Evolutionary conservation across 2,329 filamentous ascomycete genomes (phyloP).

Genomic region (Sarocladium brachiariae): DNA sequence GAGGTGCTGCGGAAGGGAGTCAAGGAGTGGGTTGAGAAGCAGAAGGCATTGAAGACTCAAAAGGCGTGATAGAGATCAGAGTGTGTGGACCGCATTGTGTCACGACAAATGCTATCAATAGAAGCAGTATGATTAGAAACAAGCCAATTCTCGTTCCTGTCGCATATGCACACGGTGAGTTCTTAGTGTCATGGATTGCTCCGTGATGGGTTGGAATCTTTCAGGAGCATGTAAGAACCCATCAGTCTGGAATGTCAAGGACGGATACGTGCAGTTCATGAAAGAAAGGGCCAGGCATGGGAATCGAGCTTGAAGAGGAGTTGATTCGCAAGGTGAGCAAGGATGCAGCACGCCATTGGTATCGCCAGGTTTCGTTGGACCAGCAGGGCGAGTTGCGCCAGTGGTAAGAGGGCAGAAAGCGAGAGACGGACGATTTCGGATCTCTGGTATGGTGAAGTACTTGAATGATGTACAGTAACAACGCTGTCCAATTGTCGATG

Average conservation of each 20-base stretch:
- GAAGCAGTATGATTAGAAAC: too few species aligned
- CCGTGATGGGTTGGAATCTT: too few species aligned
- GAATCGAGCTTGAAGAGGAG: conserved; percentile 67
- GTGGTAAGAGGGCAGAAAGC: too few species aligned
- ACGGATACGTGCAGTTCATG: conserved; percentile 56
- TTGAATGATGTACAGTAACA: too few species aligned
- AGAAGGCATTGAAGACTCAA: conserved; percentile 16
- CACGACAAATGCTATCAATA: too few species aligned
- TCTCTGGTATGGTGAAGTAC: too few species aligned
- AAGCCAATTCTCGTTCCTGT: neutral
- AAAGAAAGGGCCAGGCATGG: conserved; percentile 45
- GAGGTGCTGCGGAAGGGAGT: conserved; percentile 29
- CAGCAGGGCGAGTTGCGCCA: conserved; percentile 60
- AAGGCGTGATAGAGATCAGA: too few species aligned
- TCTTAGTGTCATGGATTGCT: neutral
- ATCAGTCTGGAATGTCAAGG: conserved; percentile 58
- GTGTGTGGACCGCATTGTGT: too few species aligned
- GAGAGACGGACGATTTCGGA: too few species aligned
- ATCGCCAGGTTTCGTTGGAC: conserved; percentile 59
- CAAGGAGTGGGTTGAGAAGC: conserved; percentile 26
- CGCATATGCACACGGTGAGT: neutral
- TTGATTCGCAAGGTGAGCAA: conserved; percentile 52
- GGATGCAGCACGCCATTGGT: conserved; percentile 58
- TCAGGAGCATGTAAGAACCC: too few species aligned
- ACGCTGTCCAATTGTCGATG: too few species aligned